Conservation (phyloP, 2,329 filamentous ascomycete species). For the Exutisphaerella laricina region DNA sequence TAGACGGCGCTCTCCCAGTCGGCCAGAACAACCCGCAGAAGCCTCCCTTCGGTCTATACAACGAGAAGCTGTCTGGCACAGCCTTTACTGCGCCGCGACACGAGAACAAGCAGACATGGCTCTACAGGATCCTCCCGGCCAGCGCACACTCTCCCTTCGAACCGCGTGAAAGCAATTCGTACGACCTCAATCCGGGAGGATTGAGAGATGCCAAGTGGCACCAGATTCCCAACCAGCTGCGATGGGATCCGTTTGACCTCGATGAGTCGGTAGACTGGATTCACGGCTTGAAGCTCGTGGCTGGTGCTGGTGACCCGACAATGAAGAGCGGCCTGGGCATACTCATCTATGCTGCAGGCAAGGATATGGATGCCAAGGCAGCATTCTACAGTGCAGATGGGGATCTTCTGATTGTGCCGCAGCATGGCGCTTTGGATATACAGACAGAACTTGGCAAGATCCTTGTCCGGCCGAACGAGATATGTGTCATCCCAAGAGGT, state of each 20-base stretch:
- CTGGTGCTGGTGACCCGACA: conserved; percentile 72
- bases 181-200: conserved; percentile 47
- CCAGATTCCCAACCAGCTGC: conserved; percentile 73
- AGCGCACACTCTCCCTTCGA: conserved; percentile 53
- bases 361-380: conserved; percentile 65
- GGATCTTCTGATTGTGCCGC: conserved; percentile 60
- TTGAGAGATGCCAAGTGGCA: conserved; percentile 44
- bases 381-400: conserved; percentile 80
- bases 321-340: conserved; percentile 75
- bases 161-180: conserved; percentile 44
- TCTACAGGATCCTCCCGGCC: conserved; percentile 54
- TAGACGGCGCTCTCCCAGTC: conserved; percentile 66
- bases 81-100: conserved; percentile 54
- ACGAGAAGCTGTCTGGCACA: conserved; percentile 62
- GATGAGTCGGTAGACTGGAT: conserved; percentile 65
- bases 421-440: conserved; percentile 60
- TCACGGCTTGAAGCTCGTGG: conserved; percentile 64
- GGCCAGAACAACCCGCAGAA: conserved; percentile 80
- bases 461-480: conserved; percentile 62
- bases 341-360: conserved; percentile 72
- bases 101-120: conserved; percentile 55
- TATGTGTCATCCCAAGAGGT: conserved; percentile 61
- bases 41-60: conserved; percentile 70
- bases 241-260: conserved; percentile 74
- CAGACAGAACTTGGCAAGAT: conserved; percentile 63